A percentile compares a stretch with the other conserved stretches of the same genome.
Evolutionary conservation across 768 basidiomycete species (phyloP).

Genomic region (Hydnum rufescens): DNA sequence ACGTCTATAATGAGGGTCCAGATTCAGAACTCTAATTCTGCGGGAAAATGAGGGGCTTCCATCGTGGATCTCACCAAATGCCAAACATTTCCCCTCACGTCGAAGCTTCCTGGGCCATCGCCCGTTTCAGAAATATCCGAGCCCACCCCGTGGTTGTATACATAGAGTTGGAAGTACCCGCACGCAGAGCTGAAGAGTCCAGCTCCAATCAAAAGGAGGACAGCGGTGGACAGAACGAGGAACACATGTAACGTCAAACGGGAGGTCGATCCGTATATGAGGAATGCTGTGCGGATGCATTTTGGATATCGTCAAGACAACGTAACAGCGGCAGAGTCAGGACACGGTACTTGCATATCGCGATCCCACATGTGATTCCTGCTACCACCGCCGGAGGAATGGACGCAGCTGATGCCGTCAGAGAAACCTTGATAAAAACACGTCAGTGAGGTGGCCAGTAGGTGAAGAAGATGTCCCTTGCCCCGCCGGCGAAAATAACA

Average conservation of each 20-base stretch:
- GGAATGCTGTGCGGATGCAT: conserved; percentile 15
- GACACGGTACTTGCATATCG: not conserved
- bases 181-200: conserved; percentile 75
- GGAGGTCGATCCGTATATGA: conserved; percentile 66
- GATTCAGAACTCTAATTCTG: not conserved
- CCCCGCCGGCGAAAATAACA: conserved; percentile 84
- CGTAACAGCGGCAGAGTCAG: not conserved
- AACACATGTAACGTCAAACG: conserved; percentile 69
- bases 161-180: conserved; percentile 48
- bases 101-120: conserved; percentile 64
- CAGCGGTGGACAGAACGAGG: conserved; percentile 78
- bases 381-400: conserved; percentile 84
- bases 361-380: conserved; percentile 57
- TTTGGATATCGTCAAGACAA: conserved; percentile 1
- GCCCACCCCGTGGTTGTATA: conserved; percentile 47
- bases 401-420: conserved; percentile 58
- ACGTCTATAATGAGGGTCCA: conserved; percentile 21
- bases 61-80: conserved; percentile 25
- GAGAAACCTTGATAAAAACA: conserved; percentile 30
- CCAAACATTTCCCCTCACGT: conserved; percentile 72
- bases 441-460: not conserved
- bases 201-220: conserved; percentile 83
- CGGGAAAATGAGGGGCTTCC: not conserved
- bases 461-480: conserved; percentile 11
- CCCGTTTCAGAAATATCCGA: conserved; percentile 32